A percentile compares a stretch with the other conserved stretches of the same genome.
phyloP scores from a whole-genome alignment of 352 stramenopile genomes.

The Globisporangium spiculum region DNA sequence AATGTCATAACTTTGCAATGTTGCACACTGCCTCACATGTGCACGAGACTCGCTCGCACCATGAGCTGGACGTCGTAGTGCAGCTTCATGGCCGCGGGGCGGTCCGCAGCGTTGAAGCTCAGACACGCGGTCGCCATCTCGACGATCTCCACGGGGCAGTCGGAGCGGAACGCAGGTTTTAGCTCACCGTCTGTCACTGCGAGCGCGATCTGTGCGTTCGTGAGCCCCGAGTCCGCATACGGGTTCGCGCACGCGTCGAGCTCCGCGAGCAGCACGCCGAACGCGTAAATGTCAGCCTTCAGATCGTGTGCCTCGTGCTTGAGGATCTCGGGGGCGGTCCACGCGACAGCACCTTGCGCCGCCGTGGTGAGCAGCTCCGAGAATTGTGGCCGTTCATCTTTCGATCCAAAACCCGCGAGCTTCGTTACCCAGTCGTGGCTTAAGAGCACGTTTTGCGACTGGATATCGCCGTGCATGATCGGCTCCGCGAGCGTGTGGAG shows the following conservation, averaged over 20 bases:
- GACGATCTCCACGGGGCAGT: slow-evolving; percentile 47
- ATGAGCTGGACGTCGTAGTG: slow-evolving; percentile 47
- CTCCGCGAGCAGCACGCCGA: slow-evolving; percentile 35
- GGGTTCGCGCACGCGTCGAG: slow-evolving; percentile 37
- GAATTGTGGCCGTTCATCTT: background rate
- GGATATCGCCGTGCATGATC: slow-evolving; percentile 17
- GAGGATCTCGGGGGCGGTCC: slow-evolving; percentile 32
- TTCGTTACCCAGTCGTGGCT: slow-evolving; percentile 19
- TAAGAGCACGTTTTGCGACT: slow-evolving; percentile 19
- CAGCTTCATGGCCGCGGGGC: slow-evolving; percentile 57
- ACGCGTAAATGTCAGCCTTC: slow-evolving; percentile 29
- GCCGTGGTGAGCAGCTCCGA: slow-evolving; percentile 21
- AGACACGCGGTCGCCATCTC: slow-evolving; percentile 52
- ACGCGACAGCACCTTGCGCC: slow-evolving; percentile 25
- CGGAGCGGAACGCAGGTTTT: slow-evolving; percentile 35
- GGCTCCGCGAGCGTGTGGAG: slow-evolving; percentile 25
- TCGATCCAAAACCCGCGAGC: slow-evolving; percentile 14
- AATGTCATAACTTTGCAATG: background rate
- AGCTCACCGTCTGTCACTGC: slow-evolving; percentile 43
- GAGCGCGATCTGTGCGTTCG: slow-evolving; percentile 36
- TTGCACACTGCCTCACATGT: background rate
- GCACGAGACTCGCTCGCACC: slow-evolving; percentile 10
- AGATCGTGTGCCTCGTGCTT: slow-evolving; percentile 21
- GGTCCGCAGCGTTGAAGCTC: slow-evolving; percentile 35
- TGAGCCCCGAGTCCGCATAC: slow-evolving; percentile 4